These are phyloP conservation scores for Amylostereum chailletii DNA, from an alignment of 1,284 basidiomycete species.

Conservation along the genomic window DNA sequence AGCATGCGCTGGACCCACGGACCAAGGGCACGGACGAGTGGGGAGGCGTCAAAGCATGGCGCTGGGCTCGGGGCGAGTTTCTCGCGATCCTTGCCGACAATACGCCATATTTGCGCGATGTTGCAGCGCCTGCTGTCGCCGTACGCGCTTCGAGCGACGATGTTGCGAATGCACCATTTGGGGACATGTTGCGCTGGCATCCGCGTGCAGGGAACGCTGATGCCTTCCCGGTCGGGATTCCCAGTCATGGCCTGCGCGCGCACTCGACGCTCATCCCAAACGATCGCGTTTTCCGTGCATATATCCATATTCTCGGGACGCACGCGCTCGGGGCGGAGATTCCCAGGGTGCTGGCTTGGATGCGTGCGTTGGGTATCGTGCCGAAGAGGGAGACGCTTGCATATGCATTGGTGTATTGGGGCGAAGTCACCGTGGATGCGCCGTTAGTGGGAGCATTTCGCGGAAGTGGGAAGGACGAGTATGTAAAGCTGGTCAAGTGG, in stretches of 20 bases:
- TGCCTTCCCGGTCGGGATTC: background rate
- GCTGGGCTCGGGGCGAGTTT: slow-evolving; percentile 39
- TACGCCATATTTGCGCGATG: slow-evolving; percentile 26
- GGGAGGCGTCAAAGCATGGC: slow-evolving; percentile 35
- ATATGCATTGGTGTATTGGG: slow-evolving; percentile 60
- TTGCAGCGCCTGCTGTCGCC: slow-evolving; percentile 20
- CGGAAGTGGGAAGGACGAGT: slow-evolving; percentile 30
- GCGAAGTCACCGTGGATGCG: slow-evolving; percentile 56
- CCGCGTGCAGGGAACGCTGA: background rate
- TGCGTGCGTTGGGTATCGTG: slow-evolving; percentile 48
- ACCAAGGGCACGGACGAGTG: slow-evolving; percentile 32
- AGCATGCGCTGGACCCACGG: slow-evolving; percentile 16
- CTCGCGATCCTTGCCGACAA: slow-evolving; percentile 41
- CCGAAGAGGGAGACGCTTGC: slow-evolving; percentile 53
- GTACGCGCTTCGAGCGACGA: slow-evolving; percentile 21
- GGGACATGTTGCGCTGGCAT: slow-evolving; percentile 15
- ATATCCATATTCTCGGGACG: slow-evolving; percentile 56
- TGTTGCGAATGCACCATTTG: slow-evolving; percentile 18
- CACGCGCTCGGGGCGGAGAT: slow-evolving; percentile 47
- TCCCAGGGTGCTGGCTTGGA: slow-evolving; percentile 70
- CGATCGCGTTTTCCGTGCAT: slow-evolving; percentile 45
- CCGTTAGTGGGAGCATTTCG: slow-evolving; percentile 40
- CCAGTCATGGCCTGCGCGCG: slow-evolving; percentile 7
- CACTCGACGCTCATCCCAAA: slow-evolving; percentile 40
- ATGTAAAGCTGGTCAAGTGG: slow-evolving; percentile 49